Evolutionary conservation across 768 basidiomycete species (phyloP).

Genomic region (Favolaschia claudopus): DNA sequence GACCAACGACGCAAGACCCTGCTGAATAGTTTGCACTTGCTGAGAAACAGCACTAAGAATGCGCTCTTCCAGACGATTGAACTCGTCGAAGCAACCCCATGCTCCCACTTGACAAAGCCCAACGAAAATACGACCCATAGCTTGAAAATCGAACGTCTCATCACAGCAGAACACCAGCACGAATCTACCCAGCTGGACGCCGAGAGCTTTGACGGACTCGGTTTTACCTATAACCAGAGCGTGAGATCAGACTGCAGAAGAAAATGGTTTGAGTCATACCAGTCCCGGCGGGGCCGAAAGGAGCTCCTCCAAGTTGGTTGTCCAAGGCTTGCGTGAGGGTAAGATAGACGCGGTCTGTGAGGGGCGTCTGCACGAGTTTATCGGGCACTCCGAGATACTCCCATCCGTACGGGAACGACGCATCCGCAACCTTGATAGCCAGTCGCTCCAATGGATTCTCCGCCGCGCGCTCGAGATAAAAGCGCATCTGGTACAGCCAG

Average conservation of each 20-base stretch:
- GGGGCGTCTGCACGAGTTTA: conserved; percentile 95
- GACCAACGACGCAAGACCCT: conserved; percentile 84
- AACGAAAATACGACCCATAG: conserved; percentile 99
- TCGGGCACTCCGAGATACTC: conserved; percentile 98
- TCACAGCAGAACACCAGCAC: conserved; percentile 99
- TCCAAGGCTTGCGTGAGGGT: conserved; percentile 96
- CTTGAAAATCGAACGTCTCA: conserved; percentile 99
- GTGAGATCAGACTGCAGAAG: conserved; percentile 9
- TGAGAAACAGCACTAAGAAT: conserved; percentile 98
- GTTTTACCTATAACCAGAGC: conserved; percentile 81
- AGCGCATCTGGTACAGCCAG: conserved; percentile 99
- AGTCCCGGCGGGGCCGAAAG: conserved; percentile 98
- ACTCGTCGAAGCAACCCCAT: conserved; percentile 98
- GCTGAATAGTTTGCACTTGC: conserved; percentile 98
- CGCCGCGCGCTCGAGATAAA: conserved; percentile 80
- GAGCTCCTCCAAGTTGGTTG: conserved; percentile 94
- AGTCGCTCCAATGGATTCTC: conserved; percentile 84
- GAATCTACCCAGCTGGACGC: conserved; percentile 96
- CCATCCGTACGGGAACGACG: conserved; percentile 96
- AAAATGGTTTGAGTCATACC: conserved; percentile 51
- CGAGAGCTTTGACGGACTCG: conserved; percentile 98
- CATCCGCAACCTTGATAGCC: conserved; percentile 86
- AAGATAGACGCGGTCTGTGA: conserved; percentile 96
- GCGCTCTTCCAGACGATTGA: conserved; percentile 97
- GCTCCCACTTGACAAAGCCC: conserved; percentile 99